Conservation (phyloP, 1,284 basidiomycete genomes). For the Sanghuangporus baumii region DNA sequence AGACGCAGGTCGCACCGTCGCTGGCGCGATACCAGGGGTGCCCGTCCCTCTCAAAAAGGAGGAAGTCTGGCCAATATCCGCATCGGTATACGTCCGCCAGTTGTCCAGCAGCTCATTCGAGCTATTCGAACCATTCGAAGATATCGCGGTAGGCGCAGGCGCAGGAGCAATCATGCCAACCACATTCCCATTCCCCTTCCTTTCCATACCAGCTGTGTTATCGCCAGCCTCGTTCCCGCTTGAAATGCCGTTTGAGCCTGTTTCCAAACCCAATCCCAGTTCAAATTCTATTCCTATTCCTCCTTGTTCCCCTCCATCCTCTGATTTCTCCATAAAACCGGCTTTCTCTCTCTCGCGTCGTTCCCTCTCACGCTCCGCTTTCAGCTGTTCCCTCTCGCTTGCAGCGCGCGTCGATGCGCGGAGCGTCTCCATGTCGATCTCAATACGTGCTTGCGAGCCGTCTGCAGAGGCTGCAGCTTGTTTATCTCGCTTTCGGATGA, state of each 20-base stretch:
- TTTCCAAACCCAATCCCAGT: not conserved
- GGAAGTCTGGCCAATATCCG: not conserved
- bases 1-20: not conserved
- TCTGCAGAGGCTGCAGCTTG: slow-evolving; percentile 36
- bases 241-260: not conserved
- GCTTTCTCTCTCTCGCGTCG: not conserved
- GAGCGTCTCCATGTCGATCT: slow-evolving; percentile 67
- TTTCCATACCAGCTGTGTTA: not conserved
- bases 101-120: not conserved
- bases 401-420: slow-evolving; percentile 62
- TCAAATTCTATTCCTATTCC: not conserved
- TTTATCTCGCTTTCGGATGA: slow-evolving; percentile 70
- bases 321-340: not conserved
- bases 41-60: not conserved
- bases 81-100: not conserved
- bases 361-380: slow-evolving; percentile 12
- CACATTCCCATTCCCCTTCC: not conserved
- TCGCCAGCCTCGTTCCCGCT: not conserved
- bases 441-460: slow-evolving; percentile 36
- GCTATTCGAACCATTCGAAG: not conserved
- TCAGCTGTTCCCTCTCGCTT: slow-evolving; percentile 25
- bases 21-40: not conserved
- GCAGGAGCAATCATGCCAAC: not conserved
- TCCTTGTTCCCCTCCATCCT: not conserved
- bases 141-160: not conserved